Evolutionary conservation across 1,284 basidiomycete species (phyloP).

Genomic region (Porodaedalea pini): DNA sequence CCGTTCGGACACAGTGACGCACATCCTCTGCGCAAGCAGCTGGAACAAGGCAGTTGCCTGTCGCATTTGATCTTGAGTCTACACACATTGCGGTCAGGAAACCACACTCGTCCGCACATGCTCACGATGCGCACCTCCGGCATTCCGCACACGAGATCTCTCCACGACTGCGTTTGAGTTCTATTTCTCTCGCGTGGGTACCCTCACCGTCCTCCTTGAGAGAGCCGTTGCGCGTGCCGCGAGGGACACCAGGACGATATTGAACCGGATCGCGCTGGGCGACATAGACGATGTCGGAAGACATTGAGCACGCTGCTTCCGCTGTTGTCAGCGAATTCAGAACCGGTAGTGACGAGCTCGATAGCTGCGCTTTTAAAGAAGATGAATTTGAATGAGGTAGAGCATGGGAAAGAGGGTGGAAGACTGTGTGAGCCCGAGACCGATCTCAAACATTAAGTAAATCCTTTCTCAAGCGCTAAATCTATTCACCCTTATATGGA

Average conservation of each 20-base stretch:
- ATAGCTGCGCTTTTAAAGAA: not conserved
- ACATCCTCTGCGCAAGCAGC: constrained; percentile 20
- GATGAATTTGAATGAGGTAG: not conserved
- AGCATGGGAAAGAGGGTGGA: constrained; percentile 7
- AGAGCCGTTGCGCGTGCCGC: constrained; percentile 3
- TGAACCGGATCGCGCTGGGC: constrained; percentile 9
- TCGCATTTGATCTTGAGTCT: constrained; percentile 23
- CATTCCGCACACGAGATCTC: constrained; percentile 22
- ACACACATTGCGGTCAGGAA: not conserved
- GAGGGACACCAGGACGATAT: constrained; percentile 7
- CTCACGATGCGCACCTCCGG: constrained; percentile 17
- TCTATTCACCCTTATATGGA: no score
- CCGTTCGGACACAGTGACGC: constrained; percentile 22
- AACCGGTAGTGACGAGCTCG: not conserved
- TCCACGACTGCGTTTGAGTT: constrained; percentile 19
- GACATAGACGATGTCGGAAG: constrained; percentile 11
- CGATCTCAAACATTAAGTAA: no score
- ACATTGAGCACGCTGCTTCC: constrained; percentile 1
- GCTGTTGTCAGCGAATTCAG: not conserved
- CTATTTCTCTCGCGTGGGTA: constrained; percentile 18
- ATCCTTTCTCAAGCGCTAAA: no score
- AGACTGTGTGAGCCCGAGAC: constrained; percentile 7
- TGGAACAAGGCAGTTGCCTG: constrained; percentile 22
- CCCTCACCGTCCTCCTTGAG: constrained; percentile 19
- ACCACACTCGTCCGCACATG: not conserved